phyloP scores from a whole-genome alignment of 805 yeast species.

The Ogataea zsoltii region DNA sequence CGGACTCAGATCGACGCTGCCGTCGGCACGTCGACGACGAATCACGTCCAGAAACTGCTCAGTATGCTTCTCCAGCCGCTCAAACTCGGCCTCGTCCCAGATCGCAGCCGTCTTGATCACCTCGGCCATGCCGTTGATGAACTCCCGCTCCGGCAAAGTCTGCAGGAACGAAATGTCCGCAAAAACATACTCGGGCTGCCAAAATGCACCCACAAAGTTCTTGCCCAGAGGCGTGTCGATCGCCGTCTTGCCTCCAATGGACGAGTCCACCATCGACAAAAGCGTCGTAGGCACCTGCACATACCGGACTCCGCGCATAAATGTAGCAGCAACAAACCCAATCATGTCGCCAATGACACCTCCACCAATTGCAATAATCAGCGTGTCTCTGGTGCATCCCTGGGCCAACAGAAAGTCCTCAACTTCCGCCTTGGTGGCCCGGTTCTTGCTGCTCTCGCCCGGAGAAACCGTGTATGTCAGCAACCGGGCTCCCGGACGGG shows the following conservation, averaged over 20 bases:
- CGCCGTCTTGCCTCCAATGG: constrained; percentile 98
- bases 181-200: constrained; percentile 90
- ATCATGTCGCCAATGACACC: constrained; percentile 99
- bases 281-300: constrained; percentile 93
- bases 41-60: constrained; percentile 69
- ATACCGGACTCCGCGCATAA: constrained; percentile 96
- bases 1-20: constrained; percentile 60
- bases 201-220: constrained; percentile 94
- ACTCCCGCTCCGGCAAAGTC: constrained; percentile 89
- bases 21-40: constrained; percentile 41
- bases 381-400: constrained; percentile 96
- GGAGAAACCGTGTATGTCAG: constrained; percentile 79
- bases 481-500: constrained; percentile 61
- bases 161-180: constrained; percentile 86
- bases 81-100: constrained; percentile 90
- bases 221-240: constrained; percentile 96
- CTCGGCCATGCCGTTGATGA: constrained; percentile 98
- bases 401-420: constrained; percentile 82
- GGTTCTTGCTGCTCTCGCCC: constrained; percentile 87
- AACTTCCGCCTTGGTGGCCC: constrained; percentile 87
- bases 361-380: constrained; percentile 93
- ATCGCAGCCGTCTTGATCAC: constrained; percentile 97
- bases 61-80: constrained; percentile 78
- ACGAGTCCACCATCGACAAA: constrained; percentile 96
- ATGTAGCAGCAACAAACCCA: constrained; percentile 98